Evolutionary conservation across 169 alveolate genomes (phyloP), one percentile per base, ranked within the genome.

Genomic region (Cryptosporidium parvum): DNA sequence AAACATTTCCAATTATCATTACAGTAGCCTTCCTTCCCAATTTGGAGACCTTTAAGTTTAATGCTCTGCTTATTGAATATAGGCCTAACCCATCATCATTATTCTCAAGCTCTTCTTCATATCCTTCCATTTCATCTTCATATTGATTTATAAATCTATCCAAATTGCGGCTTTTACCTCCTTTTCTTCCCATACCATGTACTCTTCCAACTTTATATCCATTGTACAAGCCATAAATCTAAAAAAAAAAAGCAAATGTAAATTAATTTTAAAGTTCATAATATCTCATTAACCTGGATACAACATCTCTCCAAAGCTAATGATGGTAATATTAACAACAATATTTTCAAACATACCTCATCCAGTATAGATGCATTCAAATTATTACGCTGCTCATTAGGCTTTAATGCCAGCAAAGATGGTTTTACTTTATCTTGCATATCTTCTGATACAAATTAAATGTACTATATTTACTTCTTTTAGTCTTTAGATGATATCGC

Each of bases 1-100:
- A 94, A 10, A 93, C 93, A 73, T 93, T 94, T 2, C 96, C 96
- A 52, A 94, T 84, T 7, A 94, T 87, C 95, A 94, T 75, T 0
- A 94, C 96, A 8, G 92, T 89, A 21, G 93, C 84, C 56, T 86
- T 89, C 33, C 92, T 69, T 61, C 91, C 48, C 26, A 91, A 39
- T 23, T 86, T 33, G 23, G 67, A 72, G 45, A 73, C 85, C 12
- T 29, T 56, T 29, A 61, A 59, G 58, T 70, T 65, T 23, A 52
- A 61, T 7, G 45, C 86, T 58, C 58, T 75, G 4, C 86, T 44
- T 31, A 75, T 75, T n/a, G 35, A 53, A 59, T 56, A 33, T 16
- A 75, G 39, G 7, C 86, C 86, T 18, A 71, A 18, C 14, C 12
- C 67, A 29, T 33, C n/a, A 75, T 42, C 14, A 5, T n/a, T 26